Base-by-base conservation (phyloP, 345 rosid species). In the Gossypium sturtianum region DNA sequence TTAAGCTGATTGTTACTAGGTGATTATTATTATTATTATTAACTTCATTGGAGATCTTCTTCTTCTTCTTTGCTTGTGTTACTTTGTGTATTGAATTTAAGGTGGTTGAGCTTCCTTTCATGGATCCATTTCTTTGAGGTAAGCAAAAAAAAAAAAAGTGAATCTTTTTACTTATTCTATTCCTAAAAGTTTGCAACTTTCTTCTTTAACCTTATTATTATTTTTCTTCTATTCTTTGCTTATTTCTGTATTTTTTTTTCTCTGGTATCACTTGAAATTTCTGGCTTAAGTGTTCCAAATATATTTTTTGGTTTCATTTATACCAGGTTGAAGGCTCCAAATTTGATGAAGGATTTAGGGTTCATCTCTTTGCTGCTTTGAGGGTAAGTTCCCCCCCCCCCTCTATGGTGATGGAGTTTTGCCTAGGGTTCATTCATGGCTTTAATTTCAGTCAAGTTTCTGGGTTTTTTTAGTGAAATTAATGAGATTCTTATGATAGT, bases 71-170 rank as follows among this genome's bases (percentile, higher is more conserved):
- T 23, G 62, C 53, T 74, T 74, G 23, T 25, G 41, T 5, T 34
- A 5, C 41, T 17, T 74, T 45, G 47, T 22, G 73, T 63, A 44
- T 54, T 74, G 22, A 25, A n/a, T 34, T 34, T 4, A 34, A 29
- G 64, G 65, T 61, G 64, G 59, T 63, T 63, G 68, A 63, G 38
- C 66, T 77, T 75, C 52, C 52, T 54, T 67, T 54, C 81, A 47
- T 66, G 82, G 80, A 78, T 77, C 80, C 76, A 49, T 77, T 77
- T 61, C 15, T 52, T 77, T 72, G 74, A 75, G 85, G 84, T 80
- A 78, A 75, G 82, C 12, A 47, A 68, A 52, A 44, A 58, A 27
- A 12, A 29, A 69, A 43, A 41, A 44, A 73, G 13, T 72, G 47
- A 66, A 58, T 74, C 68, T 82, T 59, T 59, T 76, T 54, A 17